A percentile compares a stretch with the other conserved stretches of the same genome.
Evolutionary conservation across 176 grass and related monocot genomes (phyloP).

Genomic region (Rhynchospora tenuis): DNA sequence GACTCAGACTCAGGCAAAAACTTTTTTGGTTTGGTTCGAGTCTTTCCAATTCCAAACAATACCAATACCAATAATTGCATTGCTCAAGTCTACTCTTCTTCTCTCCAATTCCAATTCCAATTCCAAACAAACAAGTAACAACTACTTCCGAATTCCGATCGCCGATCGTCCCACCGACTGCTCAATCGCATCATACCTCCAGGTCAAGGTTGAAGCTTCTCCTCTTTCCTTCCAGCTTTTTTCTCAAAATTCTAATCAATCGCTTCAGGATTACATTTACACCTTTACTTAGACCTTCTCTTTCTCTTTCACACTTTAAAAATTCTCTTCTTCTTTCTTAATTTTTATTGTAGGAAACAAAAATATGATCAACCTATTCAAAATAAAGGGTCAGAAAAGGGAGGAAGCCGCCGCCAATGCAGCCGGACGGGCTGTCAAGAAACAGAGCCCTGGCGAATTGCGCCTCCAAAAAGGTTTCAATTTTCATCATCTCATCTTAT

Average conservation of each 20-base stretch:
- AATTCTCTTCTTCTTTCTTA: background rate
- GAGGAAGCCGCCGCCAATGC: constrained; percentile 34
- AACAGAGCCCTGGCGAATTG: constrained; percentile 59
- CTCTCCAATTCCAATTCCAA: background rate
- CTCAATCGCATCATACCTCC: too few relatives aligned
- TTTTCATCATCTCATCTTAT: background rate
- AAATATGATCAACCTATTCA: constrained; percentile 58
- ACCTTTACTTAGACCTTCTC: background rate
- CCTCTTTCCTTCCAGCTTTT: background rate
- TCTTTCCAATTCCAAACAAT: too few relatives aligned
- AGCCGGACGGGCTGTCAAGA: constrained; percentile 47
- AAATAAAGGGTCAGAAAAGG: constrained; percentile 50
- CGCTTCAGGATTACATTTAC: background rate
- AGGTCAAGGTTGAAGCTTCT: background rate
- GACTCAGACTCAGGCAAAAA: too few relatives aligned
- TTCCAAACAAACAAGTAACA: too few relatives aligned
- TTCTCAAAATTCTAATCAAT: background rate
- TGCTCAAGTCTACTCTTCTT: constrained; percentile 6
- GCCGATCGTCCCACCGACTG: background rate
- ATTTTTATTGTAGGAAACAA: constrained; percentile 10
- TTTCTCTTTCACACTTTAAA: background rate
- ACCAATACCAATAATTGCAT: constrained; percentile 21
- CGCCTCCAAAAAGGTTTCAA: constrained; percentile 57
- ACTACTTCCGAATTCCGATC: background rate
- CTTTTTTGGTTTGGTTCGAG: too few relatives aligned